A percentile compares a stretch with the other conserved stretches of the same genome.
phyloP scores from a whole-genome alignment of 768 basidiomycete species.

The Lentinus brumalis region DNA sequence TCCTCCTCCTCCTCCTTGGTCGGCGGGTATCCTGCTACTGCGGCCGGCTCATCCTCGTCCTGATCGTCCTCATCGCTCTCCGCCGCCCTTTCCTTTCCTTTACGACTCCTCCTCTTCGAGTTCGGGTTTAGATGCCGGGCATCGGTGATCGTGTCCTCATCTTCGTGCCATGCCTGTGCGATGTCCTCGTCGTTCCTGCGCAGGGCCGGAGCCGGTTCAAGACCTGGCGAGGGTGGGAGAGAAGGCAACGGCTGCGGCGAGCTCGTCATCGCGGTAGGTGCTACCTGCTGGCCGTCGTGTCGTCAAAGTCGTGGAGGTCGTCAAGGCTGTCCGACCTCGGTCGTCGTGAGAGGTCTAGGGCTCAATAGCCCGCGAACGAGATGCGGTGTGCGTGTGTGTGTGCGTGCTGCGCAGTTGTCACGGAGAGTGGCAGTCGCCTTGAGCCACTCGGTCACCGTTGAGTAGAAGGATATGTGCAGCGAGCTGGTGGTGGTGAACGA shows the following conservation, averaged over 20 bases:
- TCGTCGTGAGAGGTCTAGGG: not conserved
- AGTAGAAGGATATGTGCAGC: not conserved
- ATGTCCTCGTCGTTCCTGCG: conserved; percentile 43
- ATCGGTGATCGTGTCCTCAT: conserved; percentile 19
- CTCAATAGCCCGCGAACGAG: not conserved
- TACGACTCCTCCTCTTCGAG: conserved; percentile 23
- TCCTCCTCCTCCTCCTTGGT: conserved; percentile 66
- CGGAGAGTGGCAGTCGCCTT: not conserved
- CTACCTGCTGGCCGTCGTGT: not conserved
- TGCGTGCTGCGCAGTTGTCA: not conserved
- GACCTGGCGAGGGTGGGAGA: conserved; percentile 38
- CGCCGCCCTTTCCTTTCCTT: conserved; percentile 31
- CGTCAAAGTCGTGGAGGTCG: conserved; percentile 22
- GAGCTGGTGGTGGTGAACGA: not conserved
- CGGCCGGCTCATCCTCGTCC: conserved; percentile 33
- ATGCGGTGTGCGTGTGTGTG: not conserved
- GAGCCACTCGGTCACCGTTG: not conserved
- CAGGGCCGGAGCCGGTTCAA: conserved; percentile 24
- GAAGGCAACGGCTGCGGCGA: conserved; percentile 32
- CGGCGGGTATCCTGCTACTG: conserved; percentile 60
- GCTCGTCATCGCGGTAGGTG: conserved; percentile 8
- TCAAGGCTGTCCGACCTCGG: not conserved
- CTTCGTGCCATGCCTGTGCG: conserved; percentile 37
- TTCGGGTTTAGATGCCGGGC: not conserved
- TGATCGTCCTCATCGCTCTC: conserved; percentile 24